Evolutionary conservation across 345 rosid species (phyloP).

Genomic region (Eucalyptus regnans): DNA sequence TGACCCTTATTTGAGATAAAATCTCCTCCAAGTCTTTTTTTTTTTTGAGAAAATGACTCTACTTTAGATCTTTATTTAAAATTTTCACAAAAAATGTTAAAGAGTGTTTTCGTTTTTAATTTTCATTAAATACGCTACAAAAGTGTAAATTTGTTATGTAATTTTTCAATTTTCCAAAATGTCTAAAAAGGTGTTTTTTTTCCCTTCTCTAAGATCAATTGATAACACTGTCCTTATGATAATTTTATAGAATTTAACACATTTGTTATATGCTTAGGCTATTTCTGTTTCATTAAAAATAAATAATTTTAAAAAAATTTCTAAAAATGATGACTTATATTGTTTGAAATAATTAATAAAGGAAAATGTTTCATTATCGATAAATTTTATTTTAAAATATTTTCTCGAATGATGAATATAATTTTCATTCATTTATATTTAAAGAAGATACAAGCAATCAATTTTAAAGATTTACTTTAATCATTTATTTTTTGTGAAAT

Average conservation of each 20-base stretch:
- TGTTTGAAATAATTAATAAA: neutral
- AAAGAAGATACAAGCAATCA: neutral
- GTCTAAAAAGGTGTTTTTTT: neutral
- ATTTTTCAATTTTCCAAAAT: neutral
- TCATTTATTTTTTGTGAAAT: neutral
- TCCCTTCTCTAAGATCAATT: neutral
- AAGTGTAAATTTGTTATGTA: neutral
- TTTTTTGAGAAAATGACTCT: too few relatives aligned
- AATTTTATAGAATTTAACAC: neutral
- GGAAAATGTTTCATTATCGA: neutral
- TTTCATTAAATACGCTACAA: neutral
- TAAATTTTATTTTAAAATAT: neutral
- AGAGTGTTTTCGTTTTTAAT: rapidly evolving
- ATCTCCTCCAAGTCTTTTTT: too few relatives aligned
- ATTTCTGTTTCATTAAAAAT: neutral
- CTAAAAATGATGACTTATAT: neutral
- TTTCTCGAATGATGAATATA: neutral
- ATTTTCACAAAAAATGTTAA: too few relatives aligned
- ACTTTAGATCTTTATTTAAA: too few relatives aligned
- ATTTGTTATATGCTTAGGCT: neutral
- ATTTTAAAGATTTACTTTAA: too few relatives aligned
- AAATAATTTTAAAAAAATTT: neutral
- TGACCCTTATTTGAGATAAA: too few relatives aligned
- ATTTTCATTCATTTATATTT: neutral
- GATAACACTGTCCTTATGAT: neutral